Base-by-base conservation (phyloP, 2,329 filamentous ascomycete genomes). In the Fusarium ramigenum region DNA sequence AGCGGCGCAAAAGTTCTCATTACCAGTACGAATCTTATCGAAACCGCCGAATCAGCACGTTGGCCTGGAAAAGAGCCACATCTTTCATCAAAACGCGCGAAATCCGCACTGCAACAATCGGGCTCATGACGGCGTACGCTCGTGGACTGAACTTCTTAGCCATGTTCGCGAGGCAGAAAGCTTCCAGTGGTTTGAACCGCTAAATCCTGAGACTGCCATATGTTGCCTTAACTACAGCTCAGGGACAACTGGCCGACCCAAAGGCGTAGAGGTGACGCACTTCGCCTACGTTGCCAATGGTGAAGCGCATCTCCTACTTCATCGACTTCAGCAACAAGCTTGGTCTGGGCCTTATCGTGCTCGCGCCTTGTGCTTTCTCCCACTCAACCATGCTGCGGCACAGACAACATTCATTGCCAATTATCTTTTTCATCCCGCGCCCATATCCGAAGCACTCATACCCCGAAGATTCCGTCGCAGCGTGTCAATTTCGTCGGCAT, bases 31-130 rank as follows among this genome's bases (percentile, higher is more conserved):
- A 7, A 34, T 19, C 28, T 56, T 9, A 10, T 34, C 9, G 15
- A 23, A 11, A 32, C 8, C 4, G 37, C 53, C 10, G 28, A 56
- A 30, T 32, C 53, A 32, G 28, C 39, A 32, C 28, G 7, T 14
- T 10, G 37, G 25, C 21, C n/a, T 56, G 7, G 21, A 16, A 23
- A 30, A 23, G 11, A 30, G 9, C 5, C 21, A 44, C 4, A 7
- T 57, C 8, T 57, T 57, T 43, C 39, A 57, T 11, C 25, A n/a
- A 12, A 7, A 30, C 4, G 4, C 28, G 9, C 46, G 9, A 30
- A n/a, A 2, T 16, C 14, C 0, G 19, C 19, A 4, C 9, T 3
- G 8, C 14, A n/a, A 49, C 4, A 16, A n/a, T 49, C 1, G 5
- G 9, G 11, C 28, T n/a, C 39, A 34, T 15, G 9, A 23, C 0